Base-by-base conservation (phyloP, 2,329 filamentous ascomycete species). In the Fusarium sterilihyphosum region DNA sequence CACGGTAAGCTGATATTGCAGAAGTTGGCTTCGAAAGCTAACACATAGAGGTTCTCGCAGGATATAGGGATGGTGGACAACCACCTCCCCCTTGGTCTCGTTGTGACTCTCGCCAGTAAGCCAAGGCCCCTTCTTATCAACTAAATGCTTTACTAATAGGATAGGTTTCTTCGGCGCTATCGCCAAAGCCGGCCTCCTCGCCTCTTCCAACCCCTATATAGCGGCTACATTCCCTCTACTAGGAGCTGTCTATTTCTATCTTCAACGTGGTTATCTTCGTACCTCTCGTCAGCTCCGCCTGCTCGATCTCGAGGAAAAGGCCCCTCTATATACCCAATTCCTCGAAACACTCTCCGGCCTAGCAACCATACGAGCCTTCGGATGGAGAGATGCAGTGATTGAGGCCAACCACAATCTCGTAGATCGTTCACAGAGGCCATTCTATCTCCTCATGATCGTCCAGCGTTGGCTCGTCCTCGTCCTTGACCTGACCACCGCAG, bases 401-500 rank as follows among this genome's bases (percentile, higher is more conserved):
- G 74, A 84, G 35, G 83, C 83, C 68, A 89, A 88, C 63, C 79
- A 86, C 22, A 70, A 74, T 8, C 82, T 88, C 0, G 80, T 91
- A 4, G 87, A 91, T 67, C 80, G 80, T 11, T 89, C 89, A 0
- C 89, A 91, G 73, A 80, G 83, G 29, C 89, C 89, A 0, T 88
- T 87, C 57, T 92, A 92, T 73, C 82, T 90, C 1, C 82, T 91
- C 11, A 87, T 84, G 64, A 85, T 86, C 44, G 84, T 90, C 8
- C 90, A 92, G 76, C 84, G 87, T 41, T 91, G 89, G 89, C 81
- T 90, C 0, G 84, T 82, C 0, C 78, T 90, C 3, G 86, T 88
- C 0, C 77, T 90, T 3, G 86, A 89, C 65, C 77, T 89, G 35
- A 81, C 86, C 2, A 85, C 87, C 0, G 83, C 86, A 1, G 84